Evolutionary conservation across 2,329 filamentous ascomycete species (phyloP).

Genomic region (Aspergillus sp.): DNA sequence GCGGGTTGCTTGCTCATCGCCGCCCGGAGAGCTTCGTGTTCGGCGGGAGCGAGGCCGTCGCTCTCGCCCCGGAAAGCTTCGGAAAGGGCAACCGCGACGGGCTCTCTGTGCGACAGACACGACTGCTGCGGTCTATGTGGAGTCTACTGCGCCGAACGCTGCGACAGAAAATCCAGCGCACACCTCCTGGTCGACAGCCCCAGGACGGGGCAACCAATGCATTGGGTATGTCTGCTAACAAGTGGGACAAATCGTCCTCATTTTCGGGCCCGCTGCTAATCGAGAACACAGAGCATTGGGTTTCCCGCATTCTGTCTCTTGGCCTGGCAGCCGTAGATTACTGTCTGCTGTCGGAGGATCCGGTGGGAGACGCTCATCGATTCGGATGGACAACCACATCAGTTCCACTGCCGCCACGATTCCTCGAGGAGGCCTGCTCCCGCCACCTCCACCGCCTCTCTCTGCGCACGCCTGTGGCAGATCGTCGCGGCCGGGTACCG

Average conservation of each 20-base stretch:
- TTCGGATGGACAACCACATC: neutral
- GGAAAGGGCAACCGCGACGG: neutral
- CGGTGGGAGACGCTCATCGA: neutral
- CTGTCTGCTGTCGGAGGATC: neutral
- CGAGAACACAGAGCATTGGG: neutral
- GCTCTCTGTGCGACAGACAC: neutral
- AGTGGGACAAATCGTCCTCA: neutral
- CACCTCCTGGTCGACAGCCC: neutral
- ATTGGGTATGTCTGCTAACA: neutral
- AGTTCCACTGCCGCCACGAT: neutral
- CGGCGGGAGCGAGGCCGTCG: neutral
- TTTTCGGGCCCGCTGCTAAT: neutral
- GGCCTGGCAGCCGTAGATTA: neutral
- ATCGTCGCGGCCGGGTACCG: no score
- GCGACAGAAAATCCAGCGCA: neutral
- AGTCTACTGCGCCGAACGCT: neutral
- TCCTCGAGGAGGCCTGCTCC: neutral
- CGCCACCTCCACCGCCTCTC: neutral
- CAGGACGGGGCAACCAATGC: neutral
- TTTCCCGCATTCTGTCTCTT: neutral
- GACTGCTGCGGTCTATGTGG: neutral
- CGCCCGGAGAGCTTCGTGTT: neutral
- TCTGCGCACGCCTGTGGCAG: neutral
- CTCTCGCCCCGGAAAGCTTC: slow-evolving; percentile 1
- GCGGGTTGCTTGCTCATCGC: neutral